Evolutionary conservation across 2,329 filamentous ascomycete species (phyloP), one percentile per base, ranked within the genome.

Genomic region (Colletotrichum horii): DNA sequence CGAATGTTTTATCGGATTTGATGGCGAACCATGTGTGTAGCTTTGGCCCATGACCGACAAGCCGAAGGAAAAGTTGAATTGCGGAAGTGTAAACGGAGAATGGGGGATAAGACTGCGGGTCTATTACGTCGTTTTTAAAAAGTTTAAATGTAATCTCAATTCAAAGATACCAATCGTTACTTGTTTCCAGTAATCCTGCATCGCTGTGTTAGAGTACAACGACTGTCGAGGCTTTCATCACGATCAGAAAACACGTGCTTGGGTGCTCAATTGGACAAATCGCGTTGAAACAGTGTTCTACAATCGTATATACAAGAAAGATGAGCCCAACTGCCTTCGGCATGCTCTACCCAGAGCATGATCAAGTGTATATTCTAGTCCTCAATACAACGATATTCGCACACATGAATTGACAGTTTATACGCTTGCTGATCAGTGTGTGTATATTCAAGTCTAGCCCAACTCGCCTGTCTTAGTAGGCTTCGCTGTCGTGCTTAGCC

Each of bases 371-470:
- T 22, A 6, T 52, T 66, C 19, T 66, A 32, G 30, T 22, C 34
- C 30, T 15, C 34, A 58, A 14, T 56, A 70, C 43, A 64, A 16
- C 36, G 34, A 64, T 55, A 43, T 26, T 30, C 30, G 71, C 67
- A 56, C 30, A 48, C 60, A 38, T 43, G 48, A 64, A 15, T 56
- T 48, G 70, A 68, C 70, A 24, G 56, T 65, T 30, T 58, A 61
- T 65, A 64, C 62, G 73, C 73, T 68, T 43, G 70, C 69, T 75
- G 58, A 61, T 36, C 64, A 68, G 70, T 73, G 64, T 48, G 43
- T 73, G 43, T 73, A 36, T 43, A 65, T 68, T 73, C 55, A 64
- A 48, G 38, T 73, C 64, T 73, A 68, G 28, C 32, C 56, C 58
- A 55, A 68, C 28, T 16, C 34, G 14, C 28, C 34, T 56, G 30